Base-by-base conservation (phyloP, 768 basidiomycete genomes). In the Kwoniella pini region DNA sequence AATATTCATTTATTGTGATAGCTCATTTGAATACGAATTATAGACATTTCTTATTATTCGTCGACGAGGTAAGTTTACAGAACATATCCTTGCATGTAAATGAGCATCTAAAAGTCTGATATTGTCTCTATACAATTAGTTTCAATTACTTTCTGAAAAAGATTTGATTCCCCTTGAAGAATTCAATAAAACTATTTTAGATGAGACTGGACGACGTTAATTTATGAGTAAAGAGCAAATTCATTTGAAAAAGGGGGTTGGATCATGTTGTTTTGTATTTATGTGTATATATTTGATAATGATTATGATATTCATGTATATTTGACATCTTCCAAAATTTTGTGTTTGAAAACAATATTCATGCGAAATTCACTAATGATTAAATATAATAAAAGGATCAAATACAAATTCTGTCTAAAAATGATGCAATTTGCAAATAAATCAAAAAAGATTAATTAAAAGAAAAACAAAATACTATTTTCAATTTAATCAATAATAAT, bases 21-120 rank as follows among this genome's bases (percentile, higher is more conserved):
- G 96, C 96, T 1, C 96, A 99, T 76, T 83, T 99, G 67, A 99
- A 99, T 77, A 99, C 96, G 13, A 95, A 92, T 77, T 98, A 99
- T 78, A 86, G 91, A 31, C 96, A 99, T 79, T 99, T 99, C 82
- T 90, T 97, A 82, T 82, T 98, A 42, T 98, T 98, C 75, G 86
- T 98, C 63, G 87, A 92, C 68, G 95, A 99, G 85, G 94, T 91
- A 70, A 40, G 83, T 75, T 31, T 4, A 30, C 2, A n/a, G 9
- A 4, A 43, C 24, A 19, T 46, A 39, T 24, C 11, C n/a, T 33
- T 5, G 5, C 21, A 22, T 44, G 21, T 27, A 56, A 51, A 15
- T 15, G 31, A 36, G n/a, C 3, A 26, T 31, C 11, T 48, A 58
- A 51, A 56, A 46, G 13, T 46, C 21, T 26, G 10, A 21, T n/a